Evolutionary conservation across 305 asterid genomes (phyloP).

Genomic region (Rubia peregrina): DNA sequence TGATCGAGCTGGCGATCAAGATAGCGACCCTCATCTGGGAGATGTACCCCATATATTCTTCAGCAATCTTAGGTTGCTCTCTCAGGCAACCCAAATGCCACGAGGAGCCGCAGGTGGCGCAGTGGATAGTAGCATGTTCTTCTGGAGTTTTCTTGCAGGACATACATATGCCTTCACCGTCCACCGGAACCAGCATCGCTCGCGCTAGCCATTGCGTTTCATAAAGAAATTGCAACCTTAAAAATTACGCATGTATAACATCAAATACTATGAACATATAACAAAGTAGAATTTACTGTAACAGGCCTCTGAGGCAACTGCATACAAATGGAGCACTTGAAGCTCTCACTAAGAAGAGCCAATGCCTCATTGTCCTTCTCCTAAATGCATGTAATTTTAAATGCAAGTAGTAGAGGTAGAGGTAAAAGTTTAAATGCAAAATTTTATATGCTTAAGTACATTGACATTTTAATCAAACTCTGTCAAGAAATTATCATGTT

Average conservation of each 20-base stretch:
- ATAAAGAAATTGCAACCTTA: too few species aligned
- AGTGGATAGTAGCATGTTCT: conserved; percentile 38
- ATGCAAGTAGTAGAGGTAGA: too few species aligned
- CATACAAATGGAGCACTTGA: conserved; percentile 66
- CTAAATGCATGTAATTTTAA: background rate
- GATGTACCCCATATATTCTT: conserved; percentile 30
- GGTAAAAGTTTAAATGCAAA: too few species aligned
- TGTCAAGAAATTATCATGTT: too few species aligned
- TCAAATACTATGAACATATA: background rate
- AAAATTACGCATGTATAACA: background rate
- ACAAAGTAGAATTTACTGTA: conserved; percentile 43
- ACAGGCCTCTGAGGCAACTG: conserved; percentile 79
- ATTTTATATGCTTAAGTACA: too few species aligned
- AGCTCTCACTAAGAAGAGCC: conserved; percentile 47
- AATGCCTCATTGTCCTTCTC: conserved; percentile 36
- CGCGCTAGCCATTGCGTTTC: conserved; percentile 1
- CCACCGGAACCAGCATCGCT: conserved; percentile 45
- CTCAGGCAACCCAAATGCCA: conserved; percentile 70
- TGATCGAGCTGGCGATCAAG: conserved; percentile 40
- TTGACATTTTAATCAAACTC: too few species aligned
- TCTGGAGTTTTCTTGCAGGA: conserved; percentile 46
- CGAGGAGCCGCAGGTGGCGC: conserved; percentile 64
- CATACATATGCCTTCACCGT: conserved; percentile 68
- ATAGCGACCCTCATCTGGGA: conserved; percentile 39
- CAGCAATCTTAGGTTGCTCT: conserved; percentile 28